phyloP scores from a whole-genome alignment of 2,329 filamentous ascomycete species.

The Pyricularia grisea region DNA sequence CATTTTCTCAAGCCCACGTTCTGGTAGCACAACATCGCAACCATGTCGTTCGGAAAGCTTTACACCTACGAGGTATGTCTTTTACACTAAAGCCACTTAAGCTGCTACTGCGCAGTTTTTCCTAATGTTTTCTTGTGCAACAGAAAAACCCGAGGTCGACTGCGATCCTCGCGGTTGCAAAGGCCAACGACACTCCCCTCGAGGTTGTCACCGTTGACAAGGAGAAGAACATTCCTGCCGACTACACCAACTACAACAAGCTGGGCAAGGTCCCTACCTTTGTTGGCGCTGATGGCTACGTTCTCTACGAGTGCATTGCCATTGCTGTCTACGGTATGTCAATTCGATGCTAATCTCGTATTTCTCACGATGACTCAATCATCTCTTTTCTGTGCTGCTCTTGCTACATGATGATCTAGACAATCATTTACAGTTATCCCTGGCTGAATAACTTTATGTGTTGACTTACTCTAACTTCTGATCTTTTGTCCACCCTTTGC shows the following conservation, averaged over 20 bases:
- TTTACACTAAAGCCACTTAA: not conserved
- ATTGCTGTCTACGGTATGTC: conserved; percentile 95
- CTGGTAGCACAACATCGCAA: conserved; percentile 9
- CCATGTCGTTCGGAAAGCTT: conserved; percentile 94
- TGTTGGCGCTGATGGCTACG: conserved; percentile 82
- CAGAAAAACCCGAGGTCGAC: conserved; percentile 86
- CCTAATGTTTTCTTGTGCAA: conserved; percentile 1
- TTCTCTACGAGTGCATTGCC: conserved; percentile 82
- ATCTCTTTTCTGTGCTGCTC: not conserved
- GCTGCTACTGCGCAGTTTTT: not conserved
- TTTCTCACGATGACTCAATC: conserved; percentile 11
- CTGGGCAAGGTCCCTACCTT: conserved; percentile 92
- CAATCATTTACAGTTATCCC: conserved; percentile 89
- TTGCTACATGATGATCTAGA: conserved; percentile 60
- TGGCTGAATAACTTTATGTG: conserved; percentile 78
- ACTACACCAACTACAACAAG: conserved; percentile 79
- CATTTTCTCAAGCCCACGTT: conserved; percentile 9
- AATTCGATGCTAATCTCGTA: conserved; percentile 22
- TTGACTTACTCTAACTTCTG: conserved; percentile 89
- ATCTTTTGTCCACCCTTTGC: conserved; percentile 25
- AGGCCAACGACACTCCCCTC: conserved; percentile 92
- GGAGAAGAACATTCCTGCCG: conserved; percentile 49
- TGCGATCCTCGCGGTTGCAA: conserved; percentile 84
- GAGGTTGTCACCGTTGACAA: conserved; percentile 69
- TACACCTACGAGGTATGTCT: conserved; percentile 70